phyloP scores from a whole-genome alignment of 1,139 yeast species.

The Geotrichum phurueaensis region DNA sequence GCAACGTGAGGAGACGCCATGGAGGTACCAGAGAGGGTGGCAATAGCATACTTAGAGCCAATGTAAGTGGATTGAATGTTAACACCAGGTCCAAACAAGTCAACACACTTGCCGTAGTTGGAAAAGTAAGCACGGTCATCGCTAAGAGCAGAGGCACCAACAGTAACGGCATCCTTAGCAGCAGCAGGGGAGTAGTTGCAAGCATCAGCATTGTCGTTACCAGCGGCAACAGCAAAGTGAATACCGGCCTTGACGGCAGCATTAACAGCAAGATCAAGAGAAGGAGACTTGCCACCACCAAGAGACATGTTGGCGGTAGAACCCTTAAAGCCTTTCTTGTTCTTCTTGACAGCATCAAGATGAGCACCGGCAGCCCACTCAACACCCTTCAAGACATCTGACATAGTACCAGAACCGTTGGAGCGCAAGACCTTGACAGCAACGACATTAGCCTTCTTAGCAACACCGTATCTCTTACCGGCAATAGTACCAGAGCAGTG shows the following conservation, averaged over 20 bases:
- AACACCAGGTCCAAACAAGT: constrained; percentile 58
- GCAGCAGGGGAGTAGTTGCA: constrained; percentile 60
- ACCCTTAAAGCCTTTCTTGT: constrained; percentile 50
- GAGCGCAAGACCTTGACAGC: constrained; percentile 51
- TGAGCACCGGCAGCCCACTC: constrained; percentile 41
- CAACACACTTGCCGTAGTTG: constrained; percentile 62
- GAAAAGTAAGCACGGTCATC: constrained; percentile 56
- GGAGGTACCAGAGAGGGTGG: constrained; percentile 93
- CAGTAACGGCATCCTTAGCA: constrained; percentile 54
- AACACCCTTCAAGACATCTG: constrained; percentile 46
- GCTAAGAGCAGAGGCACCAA: constrained; percentile 48
- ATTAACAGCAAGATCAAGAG: constrained; percentile 50
- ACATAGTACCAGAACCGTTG: constrained; percentile 46
- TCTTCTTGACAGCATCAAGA: constrained; percentile 32
- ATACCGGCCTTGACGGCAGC: constrained; percentile 56
- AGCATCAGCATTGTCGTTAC: constrained; percentile 59
- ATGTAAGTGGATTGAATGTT: constrained; percentile 56
- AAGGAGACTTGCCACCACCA: constrained; percentile 53
- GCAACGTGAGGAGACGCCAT: constrained; percentile 98
- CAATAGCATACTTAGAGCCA: constrained; percentile 77
- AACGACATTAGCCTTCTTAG: constrained; percentile 55
- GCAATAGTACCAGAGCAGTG: constrained; percentile 57
- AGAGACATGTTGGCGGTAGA: constrained; percentile 57
- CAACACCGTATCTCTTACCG: constrained; percentile 55
- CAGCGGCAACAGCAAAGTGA: constrained; percentile 63